phyloP scores from a whole-genome alignment of 148 eudicot genomes.

The Mesembryanthemum crystallinum region DNA sequence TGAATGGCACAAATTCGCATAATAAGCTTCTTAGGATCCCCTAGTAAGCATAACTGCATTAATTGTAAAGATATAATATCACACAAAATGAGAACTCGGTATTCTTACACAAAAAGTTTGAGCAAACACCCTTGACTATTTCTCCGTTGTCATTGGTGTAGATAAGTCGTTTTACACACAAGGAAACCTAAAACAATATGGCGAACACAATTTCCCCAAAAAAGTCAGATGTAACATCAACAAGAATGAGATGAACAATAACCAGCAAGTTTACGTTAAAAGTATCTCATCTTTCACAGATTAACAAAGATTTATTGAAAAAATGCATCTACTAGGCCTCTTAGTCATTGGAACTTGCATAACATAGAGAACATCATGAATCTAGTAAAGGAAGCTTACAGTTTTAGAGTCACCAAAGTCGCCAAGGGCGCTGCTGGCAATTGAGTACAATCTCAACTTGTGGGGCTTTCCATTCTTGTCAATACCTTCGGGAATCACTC shows the following conservation, averaged over 20 bases:
- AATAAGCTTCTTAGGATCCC: background rate
- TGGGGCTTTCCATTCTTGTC: conserved; percentile 99
- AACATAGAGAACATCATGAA: background rate
- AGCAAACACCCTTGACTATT: conserved; percentile 94
- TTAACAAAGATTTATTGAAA: background rate
- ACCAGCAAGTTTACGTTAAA: background rate
- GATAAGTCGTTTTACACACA: conserved; percentile 96
- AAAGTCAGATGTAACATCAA: background rate
- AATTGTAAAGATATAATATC: background rate
- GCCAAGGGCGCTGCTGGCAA: conserved; percentile 98
- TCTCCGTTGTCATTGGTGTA: conserved; percentile 95
- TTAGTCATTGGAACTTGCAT: background rate
- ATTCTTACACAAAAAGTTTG: conserved; percentile 90
- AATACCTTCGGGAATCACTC: conserved; percentile 88
- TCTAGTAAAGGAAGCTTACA: conserved; percentile 40
- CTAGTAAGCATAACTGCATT: background rate
- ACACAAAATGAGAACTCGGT: conserved; percentile 5
- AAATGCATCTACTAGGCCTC: background rate
- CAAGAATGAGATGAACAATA: background rate
- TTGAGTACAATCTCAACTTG: conserved; percentile 92
- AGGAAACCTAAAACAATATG: conserved; percentile 62
- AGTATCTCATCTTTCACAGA: background rate
- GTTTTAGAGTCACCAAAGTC: conserved; percentile 97
- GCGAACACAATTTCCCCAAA: background rate
- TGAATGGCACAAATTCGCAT: background rate